Percentiles rank a stretch among this genome's conserved stretches.
phyloP scores from a whole-genome alignment of 352 stramenopile genomes.

The Phytophthora ramorum region DNA sequence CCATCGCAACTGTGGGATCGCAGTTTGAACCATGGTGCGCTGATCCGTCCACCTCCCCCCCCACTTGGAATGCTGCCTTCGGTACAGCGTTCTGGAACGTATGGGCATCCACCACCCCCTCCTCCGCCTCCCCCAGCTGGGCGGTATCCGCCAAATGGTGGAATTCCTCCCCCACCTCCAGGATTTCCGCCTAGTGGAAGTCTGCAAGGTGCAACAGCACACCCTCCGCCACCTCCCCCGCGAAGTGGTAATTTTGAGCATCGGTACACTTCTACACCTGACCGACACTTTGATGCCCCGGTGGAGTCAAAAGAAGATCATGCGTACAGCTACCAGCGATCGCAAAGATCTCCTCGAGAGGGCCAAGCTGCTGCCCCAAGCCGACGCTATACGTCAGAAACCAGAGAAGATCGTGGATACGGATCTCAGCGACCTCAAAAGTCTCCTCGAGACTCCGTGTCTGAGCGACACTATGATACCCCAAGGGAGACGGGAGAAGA shows the following conservation, averaged over 20 bases:
- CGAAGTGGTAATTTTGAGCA: conserved; percentile 21
- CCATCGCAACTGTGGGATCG: conserved; percentile 32
- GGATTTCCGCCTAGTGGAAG: conserved; percentile 35
- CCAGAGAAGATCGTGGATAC: conserved; percentile 35
- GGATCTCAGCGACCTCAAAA: conserved; percentile 10
- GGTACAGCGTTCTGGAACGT: conserved; percentile 23
- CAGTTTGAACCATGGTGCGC: conserved; percentile 10
- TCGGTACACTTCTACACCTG: conserved; percentile 13
- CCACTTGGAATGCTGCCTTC: conserved; percentile 19
- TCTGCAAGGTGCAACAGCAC: conserved; percentile 5
- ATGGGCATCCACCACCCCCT: conserved; percentile 25
- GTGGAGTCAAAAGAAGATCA: conserved; percentile 23
- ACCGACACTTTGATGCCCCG: conserved; percentile 21
- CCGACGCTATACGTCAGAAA: conserved; percentile 19
- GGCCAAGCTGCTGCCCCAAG: conserved; percentile 1
- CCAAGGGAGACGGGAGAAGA: conserved; percentile 26
- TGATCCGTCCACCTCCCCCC: conserved; percentile 23
- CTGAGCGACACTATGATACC: conserved; percentile 18
- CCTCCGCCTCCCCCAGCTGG: conserved; percentile 27
- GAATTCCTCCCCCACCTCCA: conserved; percentile 25
- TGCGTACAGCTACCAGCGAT: conserved; percentile 9
- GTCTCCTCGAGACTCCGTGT: conserved; percentile 13
- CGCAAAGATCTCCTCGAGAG: conserved; percentile 1
- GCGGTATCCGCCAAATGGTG: conserved; percentile 22
- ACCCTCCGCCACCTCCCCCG: conserved; percentile 23